phyloP scores from a whole-genome alignment of 1,284 basidiomycete genomes.

The Leccinum huronense region DNA sequence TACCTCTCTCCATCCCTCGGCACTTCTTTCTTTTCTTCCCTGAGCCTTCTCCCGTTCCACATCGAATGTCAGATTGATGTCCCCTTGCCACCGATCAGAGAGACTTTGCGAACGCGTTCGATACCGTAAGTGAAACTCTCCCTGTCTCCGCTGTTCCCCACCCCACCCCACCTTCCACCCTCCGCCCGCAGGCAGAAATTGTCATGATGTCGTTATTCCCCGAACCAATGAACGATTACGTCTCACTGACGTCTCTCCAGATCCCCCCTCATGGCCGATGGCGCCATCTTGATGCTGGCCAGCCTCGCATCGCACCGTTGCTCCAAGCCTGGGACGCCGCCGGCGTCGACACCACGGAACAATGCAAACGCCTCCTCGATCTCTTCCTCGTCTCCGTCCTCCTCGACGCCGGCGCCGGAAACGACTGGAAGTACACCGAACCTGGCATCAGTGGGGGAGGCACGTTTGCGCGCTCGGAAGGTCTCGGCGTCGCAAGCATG shows the following conservation, averaged over 20 bases:
- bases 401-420: slow-evolving; percentile 91
- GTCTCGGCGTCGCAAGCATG: slow-evolving; percentile 87
- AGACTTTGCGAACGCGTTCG: slow-evolving; percentile 76
- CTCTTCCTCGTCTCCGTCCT: slow-evolving; percentile 92
- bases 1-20: neutral
- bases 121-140: slow-evolving; percentile 45
- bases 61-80: slow-evolving; percentile 2
- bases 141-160: slow-evolving; percentile 2
- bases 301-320: slow-evolving; percentile 60
- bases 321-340: slow-evolving; percentile 55
- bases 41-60: neutral
- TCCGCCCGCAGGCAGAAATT: slow-evolving; percentile 6
- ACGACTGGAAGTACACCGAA: slow-evolving; percentile 79
- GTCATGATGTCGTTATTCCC: slow-evolving; percentile 1
- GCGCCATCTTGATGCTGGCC: slow-evolving; percentile 80
- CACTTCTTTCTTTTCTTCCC: neutral
- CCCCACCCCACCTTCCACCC: slow-evolving; percentile 9
- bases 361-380: slow-evolving; percentile 77
- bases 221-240: slow-evolving; percentile 5
- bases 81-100: slow-evolving; percentile 48
- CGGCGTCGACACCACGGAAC: slow-evolving; percentile 55
- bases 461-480: slow-evolving; percentile 79
- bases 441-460: slow-evolving; percentile 44
- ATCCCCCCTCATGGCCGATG: slow-evolving; percentile 91
- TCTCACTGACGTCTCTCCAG: slow-evolving; percentile 37